These are phyloP conservation scores for Stentor roeselii DNA, from an alignment of 73 alveolate species.

Conservation along the genomic window DNA sequence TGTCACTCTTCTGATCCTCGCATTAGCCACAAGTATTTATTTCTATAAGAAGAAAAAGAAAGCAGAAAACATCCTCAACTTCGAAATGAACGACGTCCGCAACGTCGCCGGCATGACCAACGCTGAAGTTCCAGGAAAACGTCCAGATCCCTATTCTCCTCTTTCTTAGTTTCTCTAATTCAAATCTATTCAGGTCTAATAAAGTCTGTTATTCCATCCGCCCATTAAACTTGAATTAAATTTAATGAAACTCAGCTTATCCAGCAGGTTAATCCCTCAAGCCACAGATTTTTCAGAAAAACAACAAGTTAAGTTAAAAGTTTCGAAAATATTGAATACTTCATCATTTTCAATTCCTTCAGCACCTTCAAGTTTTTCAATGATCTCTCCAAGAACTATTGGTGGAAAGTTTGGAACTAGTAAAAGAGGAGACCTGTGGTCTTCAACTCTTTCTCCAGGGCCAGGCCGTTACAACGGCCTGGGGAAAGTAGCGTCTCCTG, in stretches of 20 bases:
- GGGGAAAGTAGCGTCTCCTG: neutral
- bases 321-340: no score
- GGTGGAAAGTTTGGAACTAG: neutral
- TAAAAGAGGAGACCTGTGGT: neutral
- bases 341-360: no score
- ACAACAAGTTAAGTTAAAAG: no score
- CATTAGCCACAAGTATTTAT: constrained; percentile 14
- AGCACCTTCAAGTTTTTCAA: no score
- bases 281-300: no score
- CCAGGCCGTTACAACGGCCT: constrained; percentile 13
- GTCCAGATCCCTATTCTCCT: neutral
- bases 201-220: no score
- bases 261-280: no score
- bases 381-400: no score
- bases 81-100: constrained; percentile 12
- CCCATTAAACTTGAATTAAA: no score
- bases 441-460: constrained; percentile 3
- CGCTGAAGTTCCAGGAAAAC: neutral
- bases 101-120: neutral
- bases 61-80: neutral
- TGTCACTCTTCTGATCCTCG: neutral
- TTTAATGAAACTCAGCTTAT: no score
- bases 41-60: constrained; percentile 8
- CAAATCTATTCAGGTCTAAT: no score
- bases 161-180: no score